Evolutionary conservation across 805 yeast genomes (phyloP), one percentile per base, ranked within the genome.

Genomic region (Lachancea sp.): DNA sequence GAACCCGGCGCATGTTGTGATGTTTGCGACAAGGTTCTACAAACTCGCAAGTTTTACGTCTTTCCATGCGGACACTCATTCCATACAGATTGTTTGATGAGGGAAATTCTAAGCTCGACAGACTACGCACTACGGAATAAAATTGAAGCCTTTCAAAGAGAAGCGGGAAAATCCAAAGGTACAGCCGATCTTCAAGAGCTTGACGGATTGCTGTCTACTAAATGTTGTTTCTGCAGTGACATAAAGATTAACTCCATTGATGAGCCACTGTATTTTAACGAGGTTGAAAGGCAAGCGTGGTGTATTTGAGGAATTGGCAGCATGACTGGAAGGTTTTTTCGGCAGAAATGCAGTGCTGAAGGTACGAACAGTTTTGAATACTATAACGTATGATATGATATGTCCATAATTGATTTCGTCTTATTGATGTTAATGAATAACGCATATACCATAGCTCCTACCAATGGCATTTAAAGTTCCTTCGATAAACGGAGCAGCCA

Each of bases 11-110:
- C 81, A 47, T 74, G 90, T 0, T 92, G 98, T 64, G 65, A 72
- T 31, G 49, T 77, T 3, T 90, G 97, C 60, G 64, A 68, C n/a
- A 72, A 72, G 49, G 72, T 92, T 7, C 65, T 90, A 33, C 72
- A 86, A 2, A 74, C 80, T 3, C 74, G 87, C 42, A 83, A 78
- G 55, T 88, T 88, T 50, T 72, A 80, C 40, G 77, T 80, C 4
- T 92, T 86, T 55, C 96, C 96, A 0, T 92, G 98, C 57, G 82
- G 75, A 42, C 98, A 92, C 58, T 77, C 85, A 4, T 83, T 85
- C 63, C 97, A 92, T 56, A 80, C 79, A 38, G 96, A 88, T 56
- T 92, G 98, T 64, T 60, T 87, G n/a, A 74, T 83, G 5, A 72
- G 75, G 42, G 66, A 66, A 28, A 75, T 83, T 24, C 55, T 81